Conservation (phyloP, 1,284 basidiomycete species). For the Sanghuangporus sanghuang region DNA sequence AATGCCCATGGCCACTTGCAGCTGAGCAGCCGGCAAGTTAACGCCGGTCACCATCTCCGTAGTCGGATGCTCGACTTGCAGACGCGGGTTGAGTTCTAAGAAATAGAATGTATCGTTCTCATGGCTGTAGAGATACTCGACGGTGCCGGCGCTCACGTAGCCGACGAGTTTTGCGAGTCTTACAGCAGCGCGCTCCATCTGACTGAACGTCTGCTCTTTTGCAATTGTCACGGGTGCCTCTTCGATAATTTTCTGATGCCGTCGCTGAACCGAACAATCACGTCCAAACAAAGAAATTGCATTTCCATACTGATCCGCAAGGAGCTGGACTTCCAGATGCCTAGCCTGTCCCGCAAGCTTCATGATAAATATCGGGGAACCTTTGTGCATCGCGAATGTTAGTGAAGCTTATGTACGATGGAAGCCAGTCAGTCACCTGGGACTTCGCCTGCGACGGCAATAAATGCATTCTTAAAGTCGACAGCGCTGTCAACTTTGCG, state of each 20-base stretch:
- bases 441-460: constrained; percentile 94
- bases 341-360: constrained; percentile 97
- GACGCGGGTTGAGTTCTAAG: constrained; percentile 98
- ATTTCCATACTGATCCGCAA: constrained; percentile 99
- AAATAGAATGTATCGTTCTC: constrained; percentile 94
- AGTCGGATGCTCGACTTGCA: constrained; percentile 99
- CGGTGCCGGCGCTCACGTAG: constrained; percentile 98
- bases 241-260: constrained; percentile 99
- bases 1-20: constrained; percentile 98
- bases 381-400: constrained; percentile 36
- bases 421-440: constrained; percentile 58
- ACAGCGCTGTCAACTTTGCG: constrained; percentile 84
- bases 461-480: constrained; percentile 89
- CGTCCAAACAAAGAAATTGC: constrained; percentile 99
- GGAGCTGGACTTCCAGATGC: constrained; percentile 96
- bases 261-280: constrained; percentile 98
- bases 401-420: constrained; percentile 16
- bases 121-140: constrained; percentile 98
- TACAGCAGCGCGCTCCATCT: constrained; percentile 99
- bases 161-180: constrained; percentile 97
- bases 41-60: constrained; percentile 99
- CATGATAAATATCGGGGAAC: constrained; percentile 99
- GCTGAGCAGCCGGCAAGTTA: constrained; percentile 95
- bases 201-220: constrained; percentile 82
- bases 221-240: constrained; percentile 99